Conservation (phyloP, 352 stramenopile species). For the Hyaloperonospora arabidopsidis region DNA sequence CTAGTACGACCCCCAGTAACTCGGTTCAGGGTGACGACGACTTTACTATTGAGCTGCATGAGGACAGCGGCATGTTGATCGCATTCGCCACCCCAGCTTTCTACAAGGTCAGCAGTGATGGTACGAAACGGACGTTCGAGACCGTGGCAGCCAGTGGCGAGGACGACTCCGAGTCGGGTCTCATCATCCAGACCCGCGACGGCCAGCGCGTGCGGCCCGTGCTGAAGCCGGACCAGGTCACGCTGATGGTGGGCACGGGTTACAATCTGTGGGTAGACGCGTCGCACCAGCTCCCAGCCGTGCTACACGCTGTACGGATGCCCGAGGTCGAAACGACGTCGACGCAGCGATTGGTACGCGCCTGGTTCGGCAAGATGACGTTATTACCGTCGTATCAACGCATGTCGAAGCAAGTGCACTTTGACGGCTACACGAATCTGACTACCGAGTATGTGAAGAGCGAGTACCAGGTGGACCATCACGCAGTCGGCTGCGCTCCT, state of each 20-base stretch:
- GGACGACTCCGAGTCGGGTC: slow-evolving; percentile 35
- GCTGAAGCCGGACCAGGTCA: slow-evolving; percentile 44
- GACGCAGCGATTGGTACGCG: slow-evolving; percentile 33
- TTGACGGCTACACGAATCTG: no score
- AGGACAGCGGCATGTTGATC: slow-evolving; percentile 57
- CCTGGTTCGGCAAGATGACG: slow-evolving; percentile 62
- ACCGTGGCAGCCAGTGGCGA: slow-evolving; percentile 21
- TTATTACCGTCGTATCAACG: slow-evolving; percentile 46
- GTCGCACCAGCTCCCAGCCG: slow-evolving; percentile 36
- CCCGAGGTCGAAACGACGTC: slow-evolving; percentile 17
- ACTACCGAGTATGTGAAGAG: no score
- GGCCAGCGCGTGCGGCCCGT: slow-evolving; percentile 38
- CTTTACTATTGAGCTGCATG: slow-evolving; percentile 44
- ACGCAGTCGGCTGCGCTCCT: no score
- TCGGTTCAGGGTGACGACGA: slow-evolving; percentile 28
- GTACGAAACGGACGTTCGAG: slow-evolving; percentile 19
- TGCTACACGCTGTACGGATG: slow-evolving; percentile 58
- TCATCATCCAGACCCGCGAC: slow-evolving; percentile 45
- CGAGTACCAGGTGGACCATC: no score
- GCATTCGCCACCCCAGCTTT: slow-evolving; percentile 43
- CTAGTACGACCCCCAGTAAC: background rate
- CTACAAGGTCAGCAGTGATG: slow-evolving; percentile 38
- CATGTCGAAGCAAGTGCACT: slow-evolving; percentile 15
- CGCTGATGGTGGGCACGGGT: slow-evolving; percentile 53
- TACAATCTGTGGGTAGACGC: slow-evolving; percentile 46